phyloP scores from a whole-genome alignment of 2,329 filamentous ascomycete species.

The Chaetomium globosum region DNA sequence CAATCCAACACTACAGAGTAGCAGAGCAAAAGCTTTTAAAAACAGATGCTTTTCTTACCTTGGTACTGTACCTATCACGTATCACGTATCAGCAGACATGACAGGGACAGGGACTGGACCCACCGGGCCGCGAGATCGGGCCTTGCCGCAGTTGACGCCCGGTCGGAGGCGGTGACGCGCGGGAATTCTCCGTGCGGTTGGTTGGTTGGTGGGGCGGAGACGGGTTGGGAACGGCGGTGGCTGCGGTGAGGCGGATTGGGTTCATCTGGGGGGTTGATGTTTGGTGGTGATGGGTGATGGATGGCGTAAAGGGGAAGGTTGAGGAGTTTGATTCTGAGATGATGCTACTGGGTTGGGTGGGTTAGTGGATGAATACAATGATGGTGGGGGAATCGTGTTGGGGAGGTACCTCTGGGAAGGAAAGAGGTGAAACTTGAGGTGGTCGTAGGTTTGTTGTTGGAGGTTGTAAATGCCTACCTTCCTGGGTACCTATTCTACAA shows the following conservation, averaged over 20 bases:
- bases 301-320: no score
- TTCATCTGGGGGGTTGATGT: background rate
- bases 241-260: background rate
- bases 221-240: background rate
- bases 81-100: background rate
- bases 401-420: no score
- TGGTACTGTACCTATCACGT: no score
- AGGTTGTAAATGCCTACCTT: background rate
- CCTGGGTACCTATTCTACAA: background rate
- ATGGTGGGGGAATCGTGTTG: no score
- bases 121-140: background rate
- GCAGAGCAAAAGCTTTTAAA: no score
- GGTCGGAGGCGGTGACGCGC: background rate
- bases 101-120: background rate
- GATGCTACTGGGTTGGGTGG: no score
- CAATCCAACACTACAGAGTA: no score
- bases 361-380: no score
- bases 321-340: no score
- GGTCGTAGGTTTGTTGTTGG: background rate
- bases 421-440: no score
- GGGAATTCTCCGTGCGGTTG: background rate
- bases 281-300: background rate
- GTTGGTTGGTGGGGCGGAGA: background rate
- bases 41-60: no score
- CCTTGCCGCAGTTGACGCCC: constrained; percentile 11